These are phyloP conservation scores for Penicillium polonicum DNA, from an alignment of 2,329 filamentous ascomycete species.

Conservation along the genomic window DNA sequence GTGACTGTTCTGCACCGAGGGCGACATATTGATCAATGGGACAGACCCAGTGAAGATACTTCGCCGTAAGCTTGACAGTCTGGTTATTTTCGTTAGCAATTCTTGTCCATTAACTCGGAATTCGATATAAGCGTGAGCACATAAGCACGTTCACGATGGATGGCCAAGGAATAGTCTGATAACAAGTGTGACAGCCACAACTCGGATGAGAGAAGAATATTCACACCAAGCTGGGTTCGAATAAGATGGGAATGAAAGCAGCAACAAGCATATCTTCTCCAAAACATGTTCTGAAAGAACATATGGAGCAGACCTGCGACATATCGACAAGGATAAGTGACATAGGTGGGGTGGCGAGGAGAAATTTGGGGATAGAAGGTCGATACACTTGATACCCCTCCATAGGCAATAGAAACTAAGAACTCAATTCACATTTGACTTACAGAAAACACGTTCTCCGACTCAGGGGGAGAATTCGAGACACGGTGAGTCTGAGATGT, in stretches of 20 bases:
- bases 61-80: slow-evolving; percentile 22
- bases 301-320: slow-evolving; percentile 8
- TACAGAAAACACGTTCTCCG: slow-evolving; percentile 28
- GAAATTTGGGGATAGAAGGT: slow-evolving; percentile 11
- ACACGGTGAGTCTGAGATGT: slow-evolving; percentile 30
- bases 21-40: slow-evolving; percentile 53
- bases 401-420: not conserved
- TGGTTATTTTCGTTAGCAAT: slow-evolving; percentile 21
- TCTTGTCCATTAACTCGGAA: not conserved
- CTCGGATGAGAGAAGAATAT: not conserved
- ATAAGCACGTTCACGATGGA: not conserved
- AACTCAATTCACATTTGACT: slow-evolving; percentile 19
- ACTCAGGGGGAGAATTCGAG: slow-evolving; percentile 28
- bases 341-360: slow-evolving; percentile 19
- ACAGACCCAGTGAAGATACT: slow-evolving; percentile 20
- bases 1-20: slow-evolving; percentile 51
- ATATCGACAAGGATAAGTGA: slow-evolving; percentile 12
- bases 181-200: not conserved
- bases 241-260: not conserved
- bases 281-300: slow-evolving; percentile 4
- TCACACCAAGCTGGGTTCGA: not conserved
- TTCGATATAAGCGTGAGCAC: not conserved
- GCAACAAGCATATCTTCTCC: not conserved
- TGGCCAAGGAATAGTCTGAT: not conserved
- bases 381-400: not conserved